Base-by-base conservation (phyloP, 345 rosid species). In the Excoecaria cochinchinensis region DNA sequence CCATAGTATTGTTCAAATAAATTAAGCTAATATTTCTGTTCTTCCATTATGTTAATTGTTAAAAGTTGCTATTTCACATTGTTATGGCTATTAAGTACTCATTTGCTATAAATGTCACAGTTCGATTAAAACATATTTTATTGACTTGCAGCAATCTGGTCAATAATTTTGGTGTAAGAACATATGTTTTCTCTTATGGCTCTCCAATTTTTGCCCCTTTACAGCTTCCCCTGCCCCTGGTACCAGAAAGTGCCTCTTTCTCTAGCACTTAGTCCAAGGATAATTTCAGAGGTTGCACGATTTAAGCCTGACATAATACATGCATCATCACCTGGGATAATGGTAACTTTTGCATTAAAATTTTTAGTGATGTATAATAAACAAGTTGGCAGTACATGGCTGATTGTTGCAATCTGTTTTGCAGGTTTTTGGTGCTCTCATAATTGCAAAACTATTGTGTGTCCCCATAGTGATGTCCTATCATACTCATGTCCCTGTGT, bases 401-500 rank as follows among this genome's bases (percentile, higher is more conserved):
- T 86, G 74, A 80, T 44, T 13, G 39, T 75, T 76, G 6, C 64
- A 53, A 21, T 67, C 78, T 55, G 25, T 67, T 6, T 70, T 83
- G 47, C 69, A 95, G 99, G 99, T 95, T 65, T 95, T 95, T 77
- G 98, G 99, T 73, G 99, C 99, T 25, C 92, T 95, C 10, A 79
- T 79, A 42, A 95, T 95, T 76, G 93, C 97, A 50, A 95, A 95
- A 82, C 75, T 95, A 82, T 71, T 95, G 73, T 86, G 87, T 10
- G 98, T 95, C n/a, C 99, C 99, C 56, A 89, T 95, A 38, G 98
- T 95, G 74, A 93, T 95, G 99, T 95, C 99, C 46, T 93, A 95
- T 79, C 99, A 95, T 84, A 95, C 98, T 73, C 99, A 95, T 72
- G 99, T 95, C 69, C 99, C 99, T 52, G 98, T 95, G 99, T 95